Base-by-base conservation (phyloP, 192 early-diverging fungal species). In the Backusella westeae region DNA sequence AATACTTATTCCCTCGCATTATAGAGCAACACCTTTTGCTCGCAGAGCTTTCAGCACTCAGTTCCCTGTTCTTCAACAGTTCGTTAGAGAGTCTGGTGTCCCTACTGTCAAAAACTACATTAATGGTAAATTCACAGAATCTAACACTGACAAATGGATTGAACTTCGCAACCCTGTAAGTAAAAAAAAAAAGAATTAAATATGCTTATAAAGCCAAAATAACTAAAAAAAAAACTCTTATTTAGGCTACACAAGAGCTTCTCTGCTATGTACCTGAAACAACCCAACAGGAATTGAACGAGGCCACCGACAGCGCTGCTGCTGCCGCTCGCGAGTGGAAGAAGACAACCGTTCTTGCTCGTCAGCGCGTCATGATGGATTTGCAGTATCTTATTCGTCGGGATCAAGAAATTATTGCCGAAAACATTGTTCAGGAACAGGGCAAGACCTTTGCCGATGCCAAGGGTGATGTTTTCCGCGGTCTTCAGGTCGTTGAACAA, bases 361-460 rank as follows among this genome's bases (percentile, higher is more conserved):
- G 97, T 53, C 96, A 97, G 85, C 90, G 93, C 67, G 85, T 95
- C 80, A 96, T 99, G 95, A 84, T 99, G 63, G 92, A 99, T 73
- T 83, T 97, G 72, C 96, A 97, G 85, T 86, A 89, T 35, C 84
- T 96, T 53, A 93, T 98, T 71, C 89, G 94, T 29, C 78, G 88
- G 66, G 86, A 95, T 83, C 95, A 90, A 82, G 96, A 96, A 72
- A 73, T 77, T 23, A 84, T 98, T 74, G 96, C 96, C 10, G 75
- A 80, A 36, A 94, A 90, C 66, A 98, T 98, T 74, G 92, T 92
- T 1, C 44, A 81, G 38, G 96, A 98, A 85, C 96, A 97, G 77
- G 97, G 97, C 53, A 98, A 98, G 83, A 97, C 96, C 14, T 81
- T 98, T 80, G 81, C 87, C 29, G 97, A 98, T 82, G 97, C 97